Base-by-base conservation (phyloP, 2,329 filamentous ascomycete genomes). In the Pyrenophora teres region DNA sequence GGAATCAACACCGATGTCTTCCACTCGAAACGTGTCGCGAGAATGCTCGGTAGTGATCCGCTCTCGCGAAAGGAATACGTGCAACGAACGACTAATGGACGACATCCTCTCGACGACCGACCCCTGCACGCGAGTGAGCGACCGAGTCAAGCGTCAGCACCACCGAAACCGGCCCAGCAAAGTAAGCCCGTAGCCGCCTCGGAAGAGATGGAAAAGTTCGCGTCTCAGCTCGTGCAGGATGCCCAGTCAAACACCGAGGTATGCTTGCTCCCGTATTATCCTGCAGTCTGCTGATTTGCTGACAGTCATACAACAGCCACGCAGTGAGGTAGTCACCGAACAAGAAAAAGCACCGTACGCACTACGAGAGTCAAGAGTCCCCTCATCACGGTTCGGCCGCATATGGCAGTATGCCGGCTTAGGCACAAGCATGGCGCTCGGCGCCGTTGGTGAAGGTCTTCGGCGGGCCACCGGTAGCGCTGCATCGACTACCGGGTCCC, bases 401-500 rank as follows among this genome's bases (percentile, higher is more conserved):
- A 77, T 99, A 19, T 97, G 93, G 90, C 95, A 99, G 74, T 99
- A 97, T 70, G 85, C 91, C 49, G 92, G 94, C 0, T 82, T 99
- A 4, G 94, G 92, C 21, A 93, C 92, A 0, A 95, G 93, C 40
- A 96, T 99, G 92, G 86, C 96, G 6, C 90, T 95, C 64, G 94
- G 94, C 1, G 92, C 92, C 23, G 85, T 97, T 54, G 89, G 86
- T 0, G 94, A 99, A 73, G 84, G 88, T 45, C 77, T 99, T 60
- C 90, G 89, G 68, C 85, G 93, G 53, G 87, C 87, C 2, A 87
- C 92, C 31, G 90, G 91, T 6, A 83, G 86, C 47, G 79, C 83
- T 47, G 72, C 81, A 53, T 67, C 67, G 16, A 71, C 70, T 41
- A 74, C 78, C 48, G 90, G 92, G 1, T 96, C 92, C 1, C 79